Evolutionary conservation across 2,329 filamentous ascomycete genomes (phyloP).

Genomic region (Sordariomycetes sp.): DNA sequence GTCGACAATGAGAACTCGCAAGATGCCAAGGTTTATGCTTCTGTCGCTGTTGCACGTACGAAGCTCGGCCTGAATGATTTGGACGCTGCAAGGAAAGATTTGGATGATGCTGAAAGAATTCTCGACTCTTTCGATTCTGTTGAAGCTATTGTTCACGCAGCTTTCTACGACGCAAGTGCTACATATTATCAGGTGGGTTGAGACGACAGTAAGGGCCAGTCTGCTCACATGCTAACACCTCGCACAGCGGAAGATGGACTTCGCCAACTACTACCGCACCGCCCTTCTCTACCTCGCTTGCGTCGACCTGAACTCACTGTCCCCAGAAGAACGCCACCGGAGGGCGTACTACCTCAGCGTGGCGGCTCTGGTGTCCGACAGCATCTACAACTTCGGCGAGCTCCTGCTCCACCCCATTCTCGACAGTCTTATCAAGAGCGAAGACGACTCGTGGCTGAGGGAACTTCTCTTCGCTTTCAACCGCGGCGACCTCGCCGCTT

Average conservation of each 20-base stretch:
- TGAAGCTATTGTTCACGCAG: constrained; percentile 88
- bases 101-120: constrained; percentile 80
- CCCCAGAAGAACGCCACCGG: constrained; percentile 63
- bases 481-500: constrained; percentile 81
- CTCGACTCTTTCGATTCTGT: constrained; percentile 90
- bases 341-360: constrained; percentile 90
- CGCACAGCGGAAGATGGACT: constrained; percentile 67
- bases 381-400: constrained; percentile 99
- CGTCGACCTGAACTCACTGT: constrained; percentile 71
- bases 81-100: constrained; percentile 74
- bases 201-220: not conserved
- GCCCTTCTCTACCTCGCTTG: constrained; percentile 96
- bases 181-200: constrained; percentile 72
- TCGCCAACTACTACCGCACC: constrained; percentile 94
- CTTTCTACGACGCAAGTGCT: constrained; percentile 92
- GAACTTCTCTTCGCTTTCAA: constrained; percentile 98
- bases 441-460: constrained; percentile 77
- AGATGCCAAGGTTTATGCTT: constrained; percentile 92
- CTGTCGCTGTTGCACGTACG: constrained; percentile 79
- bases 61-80: constrained; percentile 73
- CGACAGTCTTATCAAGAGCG: constrained; percentile 62
- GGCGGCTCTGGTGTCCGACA: constrained; percentile 84
- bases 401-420: constrained; percentile 96
- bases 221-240: constrained; percentile 26
- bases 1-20: constrained; percentile 89